These are phyloP conservation scores for Mrakiaceae sp. DNA, from an alignment of 1,284 basidiomycete species.

Conservation along the genomic window DNA sequence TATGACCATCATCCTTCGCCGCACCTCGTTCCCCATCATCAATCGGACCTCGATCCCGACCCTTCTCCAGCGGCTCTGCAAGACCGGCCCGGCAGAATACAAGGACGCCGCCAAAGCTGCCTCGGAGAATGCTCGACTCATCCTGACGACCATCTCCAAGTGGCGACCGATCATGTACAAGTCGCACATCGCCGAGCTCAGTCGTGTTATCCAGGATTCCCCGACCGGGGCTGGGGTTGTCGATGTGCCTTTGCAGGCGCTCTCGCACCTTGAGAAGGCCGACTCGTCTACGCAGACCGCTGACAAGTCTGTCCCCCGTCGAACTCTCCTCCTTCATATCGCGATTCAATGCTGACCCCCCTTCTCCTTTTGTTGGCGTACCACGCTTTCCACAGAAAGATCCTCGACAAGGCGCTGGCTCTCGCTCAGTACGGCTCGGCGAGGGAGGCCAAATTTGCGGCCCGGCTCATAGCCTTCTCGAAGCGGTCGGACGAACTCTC, in stretches of 20 bases:
- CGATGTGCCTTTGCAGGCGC: conserved; percentile 60
- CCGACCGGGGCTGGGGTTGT: conserved; percentile 40
- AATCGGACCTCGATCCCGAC: conserved; percentile 78
- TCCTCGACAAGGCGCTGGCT: conserved; percentile 52
- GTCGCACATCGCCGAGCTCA: conserved; percentile 60
- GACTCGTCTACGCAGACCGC: conserved; percentile 47
- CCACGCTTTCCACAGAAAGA: conserved; percentile 21
- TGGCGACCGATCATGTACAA: conserved; percentile 62
- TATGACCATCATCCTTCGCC: conserved; percentile 59
- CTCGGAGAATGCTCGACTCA: conserved; percentile 24
- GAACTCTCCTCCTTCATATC: background rate
- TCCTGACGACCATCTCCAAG: conserved; percentile 56
- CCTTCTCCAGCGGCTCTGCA: conserved; percentile 48
- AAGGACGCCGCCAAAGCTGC: conserved; percentile 17
- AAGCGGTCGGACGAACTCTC: conserved; percentile 47
- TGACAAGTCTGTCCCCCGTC: conserved; percentile 51
- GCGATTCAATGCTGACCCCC: background rate
- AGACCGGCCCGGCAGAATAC: background rate
- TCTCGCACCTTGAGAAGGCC: conserved; percentile 53
- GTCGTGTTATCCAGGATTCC: conserved; percentile 56
- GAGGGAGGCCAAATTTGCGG: conserved; percentile 76
- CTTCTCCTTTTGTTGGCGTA: background rate
- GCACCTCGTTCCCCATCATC: conserved; percentile 58
- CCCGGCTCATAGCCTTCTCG: conserved; percentile 57
- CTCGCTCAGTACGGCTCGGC: conserved; percentile 52